A percentile compares a stretch with the other conserved stretches of the same genome.
These are phyloP conservation scores for Periconia macrospinosa DNA, from an alignment of 2,329 filamentous ascomycete species.

Conservation along the genomic window DNA sequence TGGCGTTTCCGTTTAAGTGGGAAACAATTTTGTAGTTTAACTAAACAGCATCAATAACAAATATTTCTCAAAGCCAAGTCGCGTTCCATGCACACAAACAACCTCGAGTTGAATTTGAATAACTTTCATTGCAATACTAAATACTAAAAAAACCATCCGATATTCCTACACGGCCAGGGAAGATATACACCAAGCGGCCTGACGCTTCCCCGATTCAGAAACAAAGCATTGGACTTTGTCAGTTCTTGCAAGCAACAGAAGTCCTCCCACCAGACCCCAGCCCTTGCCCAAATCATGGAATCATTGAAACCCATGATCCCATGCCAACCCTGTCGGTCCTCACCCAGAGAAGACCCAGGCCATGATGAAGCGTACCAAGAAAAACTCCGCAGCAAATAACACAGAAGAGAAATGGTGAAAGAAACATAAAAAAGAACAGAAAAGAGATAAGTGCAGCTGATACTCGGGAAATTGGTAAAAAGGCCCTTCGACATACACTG, in stretches of 20 bases:
- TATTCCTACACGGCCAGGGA: not conserved
- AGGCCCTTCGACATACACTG: not conserved
- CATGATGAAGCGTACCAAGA: constrained; percentile 6
- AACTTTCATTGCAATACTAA: not conserved
- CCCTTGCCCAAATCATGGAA: not conserved
- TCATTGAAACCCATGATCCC: constrained; percentile 28
- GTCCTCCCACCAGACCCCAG: not conserved
- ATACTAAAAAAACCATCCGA: not conserved
- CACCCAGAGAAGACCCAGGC: constrained; percentile 9
- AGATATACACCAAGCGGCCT: not conserved
- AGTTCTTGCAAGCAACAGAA: not conserved
- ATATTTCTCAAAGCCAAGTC: too few relatives aligned
- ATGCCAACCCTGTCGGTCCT: constrained; percentile 22
- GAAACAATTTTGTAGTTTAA: too few relatives aligned
- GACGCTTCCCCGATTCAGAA: not conserved
- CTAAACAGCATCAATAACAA: too few relatives aligned
- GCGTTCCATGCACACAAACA: too few relatives aligned
- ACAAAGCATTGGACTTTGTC: not conserved
- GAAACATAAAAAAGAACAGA: constrained; percentile 11
- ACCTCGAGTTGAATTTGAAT: not conserved
- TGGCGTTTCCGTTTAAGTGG: too few relatives aligned
- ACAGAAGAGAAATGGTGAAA: constrained; percentile 1
- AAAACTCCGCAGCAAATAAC: not conserved
- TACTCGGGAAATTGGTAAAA: constrained; percentile 1
- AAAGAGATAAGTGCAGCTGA: not conserved